Percentiles rank a stretch among this genome's conserved stretches.
Conservation (phyloP, 106 monocot species). For the Vanilla planifolia region DNA sequence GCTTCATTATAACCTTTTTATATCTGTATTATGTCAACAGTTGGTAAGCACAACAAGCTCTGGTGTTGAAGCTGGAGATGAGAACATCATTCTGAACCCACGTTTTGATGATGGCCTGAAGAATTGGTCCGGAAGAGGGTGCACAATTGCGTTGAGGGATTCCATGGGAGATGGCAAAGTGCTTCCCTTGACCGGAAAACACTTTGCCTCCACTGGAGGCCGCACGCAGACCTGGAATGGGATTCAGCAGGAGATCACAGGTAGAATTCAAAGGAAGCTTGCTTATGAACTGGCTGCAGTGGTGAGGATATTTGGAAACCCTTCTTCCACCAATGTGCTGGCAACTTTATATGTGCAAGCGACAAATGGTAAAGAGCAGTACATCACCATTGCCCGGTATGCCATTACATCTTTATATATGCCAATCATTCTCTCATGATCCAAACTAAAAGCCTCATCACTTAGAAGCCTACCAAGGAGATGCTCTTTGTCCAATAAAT, state of each 20-base stretch:
- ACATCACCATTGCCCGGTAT: slow-evolving; percentile 62
- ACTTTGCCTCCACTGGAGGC: slow-evolving; percentile 48
- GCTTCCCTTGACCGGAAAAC: slow-evolving; percentile 41
- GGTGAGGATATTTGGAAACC: slow-evolving; percentile 46
- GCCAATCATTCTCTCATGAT: no score
- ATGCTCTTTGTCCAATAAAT: no score
- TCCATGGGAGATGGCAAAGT: slow-evolving; percentile 52
- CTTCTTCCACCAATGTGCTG: slow-evolving; percentile 25
- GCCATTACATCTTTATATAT: no score
- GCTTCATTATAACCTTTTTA: no score
- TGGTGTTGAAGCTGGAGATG: slow-evolving; percentile 13
- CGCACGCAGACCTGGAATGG: slow-evolving; percentile 61
- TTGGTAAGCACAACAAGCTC: neutral
- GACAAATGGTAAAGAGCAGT: slow-evolving; percentile 71
- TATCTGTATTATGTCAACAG: no score
- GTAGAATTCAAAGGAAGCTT: slow-evolving; percentile 60
- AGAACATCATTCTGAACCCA: slow-evolving; percentile 67
- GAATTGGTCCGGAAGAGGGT: slow-evolving; percentile 70
- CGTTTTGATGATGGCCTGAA: slow-evolving; percentile 65
- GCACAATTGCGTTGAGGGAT: slow-evolving; percentile 54
- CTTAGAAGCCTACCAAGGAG: no score
- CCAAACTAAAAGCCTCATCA: no score
- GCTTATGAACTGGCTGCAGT: slow-evolving; percentile 59
- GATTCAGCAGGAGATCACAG: slow-evolving; percentile 85
- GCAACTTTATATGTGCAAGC: slow-evolving; percentile 60